Base-by-base conservation (phyloP, 208 protist genomes). In the Trypanosoma brucei region DNA sequence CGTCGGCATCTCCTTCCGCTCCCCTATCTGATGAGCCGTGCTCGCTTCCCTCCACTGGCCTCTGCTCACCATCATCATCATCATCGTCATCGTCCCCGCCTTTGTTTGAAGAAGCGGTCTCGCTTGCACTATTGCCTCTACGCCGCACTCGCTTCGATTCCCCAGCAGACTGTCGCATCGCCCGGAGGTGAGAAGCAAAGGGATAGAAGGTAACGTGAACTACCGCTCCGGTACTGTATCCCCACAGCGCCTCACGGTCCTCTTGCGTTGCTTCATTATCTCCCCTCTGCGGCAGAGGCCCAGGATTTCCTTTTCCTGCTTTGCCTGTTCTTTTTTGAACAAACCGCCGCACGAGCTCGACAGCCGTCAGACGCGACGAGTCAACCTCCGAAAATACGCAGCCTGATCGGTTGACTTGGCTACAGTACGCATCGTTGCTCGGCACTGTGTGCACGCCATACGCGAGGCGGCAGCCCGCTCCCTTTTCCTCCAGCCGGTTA, bases 151-250 rank as follows among this genome's bases (percentile, higher is more conserved):
- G 42, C 42, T 46, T 46, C 8, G 42, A 6, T 46, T 54, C 31
- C 6, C 30, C 50, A n/a, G 37, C 31, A 42, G 51, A 49, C 2
- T 40, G 40, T 8, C 37, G 46, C n/a, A 45, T 13, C 44, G 45
- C 31, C 5, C 13, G 2, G 35, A 72, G 50, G 57, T 72, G 52
- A 53, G 54, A 34, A 3, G 59, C 39, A 46, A 64, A 72, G 9
- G 46, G 4, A 46, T 37, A 59, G 13, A 74, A 31, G 36, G 5
- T 57, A 11, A 72, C 57, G 75, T 65, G 59, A n/a, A 78, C 33
- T 7, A 78, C 73, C 1, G 68, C 73, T 14, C 73, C 73, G 42
- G 68, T 75, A 52, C 62, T 61, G 57, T 78, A 78, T 33, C 73
- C 73, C 65, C 68, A 68, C 8, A 74, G 39, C 2, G 54, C 54